Evolutionary conservation across 192 early-diverging fungal genomes (phyloP).

Genomic region (Linnemannia schmuckeri): DNA sequence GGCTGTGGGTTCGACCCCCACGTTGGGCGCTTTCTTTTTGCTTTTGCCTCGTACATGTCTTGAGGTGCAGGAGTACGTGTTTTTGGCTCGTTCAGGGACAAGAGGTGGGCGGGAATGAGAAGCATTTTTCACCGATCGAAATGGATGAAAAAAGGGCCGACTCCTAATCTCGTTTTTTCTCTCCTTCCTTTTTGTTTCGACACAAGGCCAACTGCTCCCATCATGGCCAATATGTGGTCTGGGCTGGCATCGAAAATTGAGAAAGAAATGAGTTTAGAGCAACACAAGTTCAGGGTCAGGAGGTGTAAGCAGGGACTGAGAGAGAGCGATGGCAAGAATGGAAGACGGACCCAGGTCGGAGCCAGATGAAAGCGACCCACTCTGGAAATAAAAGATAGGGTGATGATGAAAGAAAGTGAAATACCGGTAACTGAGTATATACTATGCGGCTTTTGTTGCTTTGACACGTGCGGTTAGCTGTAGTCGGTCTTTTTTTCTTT

Average conservation of each 20-base stretch:
- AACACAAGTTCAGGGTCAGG: neutral
- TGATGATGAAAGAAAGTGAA: too few relatives aligned
- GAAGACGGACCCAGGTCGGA: neutral
- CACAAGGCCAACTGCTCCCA: neutral
- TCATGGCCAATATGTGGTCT: neutral
- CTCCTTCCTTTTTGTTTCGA: neutral
- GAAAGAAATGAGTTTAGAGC: neutral
- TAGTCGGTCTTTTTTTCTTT: neutral
- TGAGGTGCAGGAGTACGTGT: neutral
- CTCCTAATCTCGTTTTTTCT: neutral
- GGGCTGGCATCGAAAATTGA: neutral
- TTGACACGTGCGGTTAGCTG: slow-evolving; percentile 7
- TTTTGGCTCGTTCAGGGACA: neutral
- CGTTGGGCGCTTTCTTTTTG: slow-evolving; percentile 66
- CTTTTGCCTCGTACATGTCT: neutral
- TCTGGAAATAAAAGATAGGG: neutral
- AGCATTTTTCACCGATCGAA: neutral
- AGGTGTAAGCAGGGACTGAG: neutral
- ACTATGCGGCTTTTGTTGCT: too few relatives aligned
- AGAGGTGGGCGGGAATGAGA: neutral
- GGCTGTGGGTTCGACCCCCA: slow-evolving; percentile 91
- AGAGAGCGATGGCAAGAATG: neutral
- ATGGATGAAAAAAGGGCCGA: neutral
- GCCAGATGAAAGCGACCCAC: neutral
- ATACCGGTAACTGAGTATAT: neutral